phyloP scores from a whole-genome alignment of 2,329 filamentous ascomycete species.

The Paecilomyces formosus region DNA sequence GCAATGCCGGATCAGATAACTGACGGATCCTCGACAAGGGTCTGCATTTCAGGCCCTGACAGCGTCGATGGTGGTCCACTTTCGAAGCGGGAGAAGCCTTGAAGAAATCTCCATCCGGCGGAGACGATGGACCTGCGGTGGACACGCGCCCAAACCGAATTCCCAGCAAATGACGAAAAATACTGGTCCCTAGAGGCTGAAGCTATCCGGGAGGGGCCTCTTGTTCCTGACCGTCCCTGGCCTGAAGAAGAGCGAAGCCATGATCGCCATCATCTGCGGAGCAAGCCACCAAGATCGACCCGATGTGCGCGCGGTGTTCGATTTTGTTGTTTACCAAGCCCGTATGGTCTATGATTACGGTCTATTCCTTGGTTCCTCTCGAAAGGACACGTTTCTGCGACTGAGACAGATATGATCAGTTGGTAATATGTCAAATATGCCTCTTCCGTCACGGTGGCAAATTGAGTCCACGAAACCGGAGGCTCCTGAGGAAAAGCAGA shows the following conservation, averaged over 20 bases:
- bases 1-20: not conserved
- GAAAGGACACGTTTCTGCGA: not conserved
- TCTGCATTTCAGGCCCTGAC: not conserved
- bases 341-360: not conserved
- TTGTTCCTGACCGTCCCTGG: not conserved
- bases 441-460: not conserved
- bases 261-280: not conserved
- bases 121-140: conserved; percentile 3
- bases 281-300: not conserved
- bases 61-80: conserved; percentile 4
- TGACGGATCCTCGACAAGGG: not conserved
- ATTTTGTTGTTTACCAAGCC: not conserved
- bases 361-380: not conserved
- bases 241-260: not conserved
- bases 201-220: not conserved
- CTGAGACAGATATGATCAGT: not conserved
- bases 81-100: conserved; percentile 10
- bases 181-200: not conserved
- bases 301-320: not conserved
- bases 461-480: not conserved
- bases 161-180: not conserved
- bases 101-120: conserved; percentile 5
- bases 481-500: not conserved
- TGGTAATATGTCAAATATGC: not conserved
- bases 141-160: not conserved